These are phyloP conservation scores for Gossypium davidsonii DNA, from an alignment of 441 rosid species.

Conservation along the genomic window DNA sequence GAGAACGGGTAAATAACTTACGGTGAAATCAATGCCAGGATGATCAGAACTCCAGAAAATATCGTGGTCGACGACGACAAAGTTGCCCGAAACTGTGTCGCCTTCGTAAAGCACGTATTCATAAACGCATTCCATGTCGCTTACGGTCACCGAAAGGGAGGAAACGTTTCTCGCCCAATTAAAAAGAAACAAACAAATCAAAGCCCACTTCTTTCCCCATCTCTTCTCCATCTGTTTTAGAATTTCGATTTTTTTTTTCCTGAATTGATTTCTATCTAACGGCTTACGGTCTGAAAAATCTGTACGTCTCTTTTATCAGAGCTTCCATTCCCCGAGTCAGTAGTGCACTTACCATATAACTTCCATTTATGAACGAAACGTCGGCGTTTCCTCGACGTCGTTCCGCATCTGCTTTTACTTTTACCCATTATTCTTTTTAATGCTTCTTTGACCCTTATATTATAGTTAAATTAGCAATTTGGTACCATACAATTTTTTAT, in stretches of 20 bases:
- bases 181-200: constrained; percentile 32
- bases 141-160: constrained; percentile 81
- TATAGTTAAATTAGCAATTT: too few species aligned
- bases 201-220: constrained; percentile 19
- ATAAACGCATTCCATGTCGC: constrained; percentile 81
- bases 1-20: constrained; percentile 21
- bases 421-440: neutral
- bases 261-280: neutral
- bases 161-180: constrained; percentile 39
- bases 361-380: neutral
- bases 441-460: too few species aligned
- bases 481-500: too few species aligned
- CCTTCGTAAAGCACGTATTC: constrained; percentile 93
- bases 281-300: neutral
- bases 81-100: constrained; percentile 80
- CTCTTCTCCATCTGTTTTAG: constrained; percentile 36
- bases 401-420: neutral
- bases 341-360: neutral
- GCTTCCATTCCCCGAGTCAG: too few species aligned
- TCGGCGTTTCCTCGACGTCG: neutral
- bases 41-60: constrained; percentile 96
- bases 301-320: neutral
- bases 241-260: neutral
- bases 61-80: constrained; percentile 95
- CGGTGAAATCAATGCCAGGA: constrained; percentile 87